Conservation (phyloP, 345 rosid species). For the Euclidium syriacum region DNA sequence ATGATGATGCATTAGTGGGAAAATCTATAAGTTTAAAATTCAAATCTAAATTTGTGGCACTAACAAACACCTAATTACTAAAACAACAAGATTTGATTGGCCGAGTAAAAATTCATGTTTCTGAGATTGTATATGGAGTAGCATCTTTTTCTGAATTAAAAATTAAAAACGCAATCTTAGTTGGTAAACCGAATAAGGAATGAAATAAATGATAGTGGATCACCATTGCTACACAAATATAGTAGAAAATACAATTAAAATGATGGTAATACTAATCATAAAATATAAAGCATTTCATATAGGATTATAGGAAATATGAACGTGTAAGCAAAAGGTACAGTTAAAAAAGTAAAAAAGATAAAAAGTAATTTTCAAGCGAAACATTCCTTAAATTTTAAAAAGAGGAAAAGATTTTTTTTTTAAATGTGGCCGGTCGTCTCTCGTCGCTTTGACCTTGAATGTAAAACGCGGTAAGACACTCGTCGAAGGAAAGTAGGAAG, state of each 20-base stretch:
- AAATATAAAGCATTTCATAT: neutral
- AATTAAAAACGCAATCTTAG: neutral
- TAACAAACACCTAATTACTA: neutral
- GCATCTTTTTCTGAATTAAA: neutral
- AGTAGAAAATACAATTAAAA: neutral
- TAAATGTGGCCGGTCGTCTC: slow-evolving; percentile 11
- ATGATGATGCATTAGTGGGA: neutral
- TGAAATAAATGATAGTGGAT: slow-evolving; percentile 20
- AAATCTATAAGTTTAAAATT: neutral
- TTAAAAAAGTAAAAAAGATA: neutral
- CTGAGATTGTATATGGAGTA: neutral
- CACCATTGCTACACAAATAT: neutral
- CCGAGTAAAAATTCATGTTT: neutral
- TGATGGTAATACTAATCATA: neutral
- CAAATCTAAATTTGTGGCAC: neutral
- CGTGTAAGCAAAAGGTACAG: neutral
- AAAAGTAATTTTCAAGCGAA: neutral
- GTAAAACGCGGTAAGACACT: slow-evolving; percentile 23
- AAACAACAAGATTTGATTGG: neutral
- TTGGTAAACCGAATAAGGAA: neutral
- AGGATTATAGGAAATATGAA: neutral
- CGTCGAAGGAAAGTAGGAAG: slow-evolving; percentile 13
- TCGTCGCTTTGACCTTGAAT: slow-evolving; percentile 4
- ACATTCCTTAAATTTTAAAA: neutral
- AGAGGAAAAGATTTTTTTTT: neutral